These are phyloP conservation scores for Diplodia intermedia DNA, from an alignment of 2,329 filamentous ascomycete species.

Conservation along the genomic window DNA sequence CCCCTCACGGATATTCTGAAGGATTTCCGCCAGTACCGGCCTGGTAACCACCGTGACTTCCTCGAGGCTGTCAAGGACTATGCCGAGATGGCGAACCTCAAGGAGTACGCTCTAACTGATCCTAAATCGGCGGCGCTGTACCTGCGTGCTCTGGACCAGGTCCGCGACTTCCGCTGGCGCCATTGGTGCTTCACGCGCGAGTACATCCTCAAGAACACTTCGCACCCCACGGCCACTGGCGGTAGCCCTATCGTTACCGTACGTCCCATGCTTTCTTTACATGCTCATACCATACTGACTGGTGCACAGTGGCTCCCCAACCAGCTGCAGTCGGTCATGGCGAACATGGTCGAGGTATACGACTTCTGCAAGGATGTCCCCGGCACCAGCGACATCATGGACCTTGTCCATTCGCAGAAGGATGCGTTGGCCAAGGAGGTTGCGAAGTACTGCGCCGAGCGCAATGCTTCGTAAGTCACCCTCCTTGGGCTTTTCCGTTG, in stretches of 20 bases:
- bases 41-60: constrained; percentile 87
- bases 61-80: constrained; percentile 71
- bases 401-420: constrained; percentile 67
- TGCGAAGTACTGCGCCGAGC: constrained; percentile 72
- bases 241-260: constrained; percentile 80
- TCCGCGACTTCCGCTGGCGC: constrained; percentile 81
- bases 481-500: background rate
- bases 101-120: constrained; percentile 69
- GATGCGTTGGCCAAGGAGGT: constrained; percentile 75
- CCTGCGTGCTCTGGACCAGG: constrained; percentile 68
- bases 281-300: background rate
- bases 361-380: constrained; percentile 54
- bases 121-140: constrained; percentile 60
- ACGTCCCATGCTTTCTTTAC: constrained; percentile 36
- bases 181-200: constrained; percentile 87
- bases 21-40: constrained; percentile 89
- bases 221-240: constrained; percentile 78
- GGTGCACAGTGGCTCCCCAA: constrained; percentile 73
- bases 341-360: constrained; percentile 70
- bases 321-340: constrained; percentile 76
- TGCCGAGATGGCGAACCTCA: constrained; percentile 61
- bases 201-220: constrained; percentile 81
- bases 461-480: constrained; percentile 2
- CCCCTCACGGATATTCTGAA: constrained; percentile 86
- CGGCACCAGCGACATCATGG: constrained; percentile 69